A percentile compares a stretch with the other conserved stretches of the same genome.
Conservation (phyloP, 805 yeast genomes). For the Candida qinlingensis region DNA sequence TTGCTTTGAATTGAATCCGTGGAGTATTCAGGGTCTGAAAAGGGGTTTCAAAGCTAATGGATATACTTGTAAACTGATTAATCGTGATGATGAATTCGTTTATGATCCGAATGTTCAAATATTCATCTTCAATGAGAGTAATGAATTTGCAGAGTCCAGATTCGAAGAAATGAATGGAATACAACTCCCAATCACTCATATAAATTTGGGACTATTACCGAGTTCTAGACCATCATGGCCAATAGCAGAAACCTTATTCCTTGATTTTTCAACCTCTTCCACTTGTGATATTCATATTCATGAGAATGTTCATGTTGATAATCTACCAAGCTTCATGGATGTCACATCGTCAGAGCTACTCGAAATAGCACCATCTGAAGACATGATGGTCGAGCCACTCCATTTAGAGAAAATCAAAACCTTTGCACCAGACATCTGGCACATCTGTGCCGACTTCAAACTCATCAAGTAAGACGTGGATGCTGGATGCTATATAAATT, state of each 20-base stretch:
- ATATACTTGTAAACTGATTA: slow-evolving; percentile 33
- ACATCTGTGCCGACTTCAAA: slow-evolving; percentile 48
- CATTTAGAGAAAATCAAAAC: slow-evolving; percentile 70
- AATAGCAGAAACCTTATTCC: slow-evolving; percentile 30
- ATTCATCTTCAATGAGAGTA: slow-evolving; percentile 57
- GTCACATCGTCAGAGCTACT: slow-evolving; percentile 1
- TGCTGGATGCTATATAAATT: not conserved
- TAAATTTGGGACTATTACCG: slow-evolving; percentile 79
- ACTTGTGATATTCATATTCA: slow-evolving; percentile 53
- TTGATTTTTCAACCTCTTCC: slow-evolving; percentile 2
- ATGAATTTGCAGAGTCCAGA: slow-evolving; percentile 44
- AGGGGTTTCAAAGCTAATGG: slow-evolving; percentile 48
- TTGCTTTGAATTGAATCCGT: slow-evolving; percentile 83
- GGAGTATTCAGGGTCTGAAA: slow-evolving; percentile 71
- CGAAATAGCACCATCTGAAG: slow-evolving; percentile 1
- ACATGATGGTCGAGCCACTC: slow-evolving; percentile 4
- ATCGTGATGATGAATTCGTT: slow-evolving; percentile 27
- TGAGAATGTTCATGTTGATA: slow-evolving; percentile 55
- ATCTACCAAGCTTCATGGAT: slow-evolving; percentile 27
- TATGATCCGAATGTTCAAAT: slow-evolving; percentile 20
- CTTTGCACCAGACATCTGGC: slow-evolving; percentile 86
- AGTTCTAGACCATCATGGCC: slow-evolving; percentile 61
- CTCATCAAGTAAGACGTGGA: not conserved
- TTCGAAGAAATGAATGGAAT: slow-evolving; percentile 21
- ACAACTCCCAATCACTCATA: slow-evolving; percentile 39